Conservation (phyloP, 164 flowering plant genomes). For the Vitis amurensis region DNA sequence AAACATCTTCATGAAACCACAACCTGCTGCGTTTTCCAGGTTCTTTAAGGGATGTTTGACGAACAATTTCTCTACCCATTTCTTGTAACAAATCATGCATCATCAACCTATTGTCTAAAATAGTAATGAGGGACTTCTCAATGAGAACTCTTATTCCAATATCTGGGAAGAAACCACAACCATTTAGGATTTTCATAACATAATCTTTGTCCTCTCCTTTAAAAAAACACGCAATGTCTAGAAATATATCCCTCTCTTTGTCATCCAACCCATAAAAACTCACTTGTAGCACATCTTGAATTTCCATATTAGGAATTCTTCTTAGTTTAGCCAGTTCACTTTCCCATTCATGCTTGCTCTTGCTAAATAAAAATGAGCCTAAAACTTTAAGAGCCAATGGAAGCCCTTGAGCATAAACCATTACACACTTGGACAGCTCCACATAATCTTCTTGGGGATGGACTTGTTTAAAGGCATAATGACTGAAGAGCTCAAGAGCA, state of each 20-base stretch:
- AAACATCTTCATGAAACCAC: not conserved
- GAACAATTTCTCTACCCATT: conserved; percentile 4
- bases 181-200: not conserved
- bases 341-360: not conserved
- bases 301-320: not conserved
- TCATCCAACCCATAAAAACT: conserved; percentile 4
- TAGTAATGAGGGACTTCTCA: not conserved
- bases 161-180: conserved; percentile 3
- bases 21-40: conserved; percentile 4
- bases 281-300: not conserved
- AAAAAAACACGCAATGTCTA: conserved; percentile 5
- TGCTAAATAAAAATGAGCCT: not conserved
- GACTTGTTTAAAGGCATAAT: conserved; percentile 2
- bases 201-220: conserved; percentile 1
- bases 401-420: not conserved
- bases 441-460: not conserved
- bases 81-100: conserved; percentile 15
- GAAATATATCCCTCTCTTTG: not conserved
- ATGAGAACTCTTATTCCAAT: conserved; percentile 3
- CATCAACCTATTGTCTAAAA: not conserved
- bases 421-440: not conserved
- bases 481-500: conserved; percentile 9
- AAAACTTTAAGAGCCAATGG: conserved; percentile 15
- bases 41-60: not conserved
- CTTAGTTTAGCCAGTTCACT: not conserved